Evolutionary conservation across 2,329 filamentous ascomycete genomes (phyloP).

Genomic region (Capronia coronata): DNA sequence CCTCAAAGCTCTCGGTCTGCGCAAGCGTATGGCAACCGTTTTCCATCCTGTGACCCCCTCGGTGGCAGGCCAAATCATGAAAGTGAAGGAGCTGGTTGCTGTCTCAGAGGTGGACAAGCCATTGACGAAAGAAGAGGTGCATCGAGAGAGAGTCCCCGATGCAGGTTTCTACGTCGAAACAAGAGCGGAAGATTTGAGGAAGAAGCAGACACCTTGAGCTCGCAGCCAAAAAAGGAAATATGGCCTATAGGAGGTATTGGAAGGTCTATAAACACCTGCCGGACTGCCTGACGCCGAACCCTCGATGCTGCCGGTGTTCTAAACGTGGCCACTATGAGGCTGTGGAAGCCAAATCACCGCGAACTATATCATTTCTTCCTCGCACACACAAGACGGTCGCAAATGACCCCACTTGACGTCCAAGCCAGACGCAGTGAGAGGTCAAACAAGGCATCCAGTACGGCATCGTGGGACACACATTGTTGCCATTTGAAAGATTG

Average conservation of each 20-base stretch:
- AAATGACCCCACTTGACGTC: too few species aligned
- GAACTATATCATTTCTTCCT: too few species aligned
- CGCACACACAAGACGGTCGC: too few species aligned
- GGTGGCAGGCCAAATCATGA: constrained; percentile 84
- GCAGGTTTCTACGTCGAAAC: constrained; percentile 74
- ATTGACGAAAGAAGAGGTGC: constrained; percentile 62
- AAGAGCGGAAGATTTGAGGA: constrained; percentile 29
- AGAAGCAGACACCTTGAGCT: too few species aligned
- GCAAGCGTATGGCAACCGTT: constrained; percentile 76
- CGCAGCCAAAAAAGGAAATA: background rate
- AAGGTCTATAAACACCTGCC: too few species aligned
- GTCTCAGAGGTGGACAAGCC: constrained; percentile 68
- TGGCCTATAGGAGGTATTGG: background rate
- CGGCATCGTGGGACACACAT: background rate
- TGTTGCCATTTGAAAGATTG: background rate
- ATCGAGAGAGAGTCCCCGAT: constrained; percentile 65
- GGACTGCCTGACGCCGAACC: too few species aligned
- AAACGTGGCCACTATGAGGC: too few species aligned
- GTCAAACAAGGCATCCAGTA: background rate
- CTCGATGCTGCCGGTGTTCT: too few species aligned
- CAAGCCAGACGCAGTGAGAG: too few species aligned
- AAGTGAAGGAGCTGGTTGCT: constrained; percentile 83
- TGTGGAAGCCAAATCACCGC: too few species aligned
- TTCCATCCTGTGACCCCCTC: constrained; percentile 79
- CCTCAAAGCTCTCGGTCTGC: constrained; percentile 76